These are phyloP conservation scores for Alternaria arbusti DNA, from an alignment of 2,329 filamentous ascomycete genomes.

Conservation along the genomic window DNA sequence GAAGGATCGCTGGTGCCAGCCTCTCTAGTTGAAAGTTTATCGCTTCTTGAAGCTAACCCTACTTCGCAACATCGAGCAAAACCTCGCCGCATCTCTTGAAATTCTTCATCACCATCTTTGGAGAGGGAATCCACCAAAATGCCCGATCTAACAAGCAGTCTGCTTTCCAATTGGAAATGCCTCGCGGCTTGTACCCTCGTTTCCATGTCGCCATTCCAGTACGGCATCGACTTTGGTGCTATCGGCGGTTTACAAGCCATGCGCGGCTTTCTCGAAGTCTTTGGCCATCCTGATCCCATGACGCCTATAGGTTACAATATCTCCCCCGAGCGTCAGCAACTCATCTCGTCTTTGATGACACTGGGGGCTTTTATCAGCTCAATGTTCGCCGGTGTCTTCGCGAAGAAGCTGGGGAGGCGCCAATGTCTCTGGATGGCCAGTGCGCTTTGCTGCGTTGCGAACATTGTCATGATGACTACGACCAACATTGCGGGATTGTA, in stretches of 20 bases:
- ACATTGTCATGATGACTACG: slow-evolving; percentile 62
- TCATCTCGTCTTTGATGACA: slow-evolving; percentile 56
- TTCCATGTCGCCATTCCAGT: slow-evolving; percentile 60
- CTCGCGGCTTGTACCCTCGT: slow-evolving; percentile 57
- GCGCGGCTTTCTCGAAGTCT: slow-evolving; percentile 55
- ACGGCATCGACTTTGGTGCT: slow-evolving; percentile 60
- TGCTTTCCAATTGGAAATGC: slow-evolving; percentile 56
- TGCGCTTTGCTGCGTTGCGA: slow-evolving; percentile 55
- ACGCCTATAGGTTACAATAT: slow-evolving; percentile 55
- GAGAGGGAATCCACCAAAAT: slow-evolving; percentile 22
- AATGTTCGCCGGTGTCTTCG: slow-evolving; percentile 44
- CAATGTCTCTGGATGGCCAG: slow-evolving; percentile 58
- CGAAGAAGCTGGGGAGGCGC: slow-evolving; percentile 49
- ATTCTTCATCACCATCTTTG: not conserved
- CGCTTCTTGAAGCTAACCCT: not conserved
- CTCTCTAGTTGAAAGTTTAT: not conserved
- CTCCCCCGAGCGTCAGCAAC: slow-evolving; percentile 48
- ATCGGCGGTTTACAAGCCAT: slow-evolving; percentile 61
- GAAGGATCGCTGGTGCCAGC: not conserved
- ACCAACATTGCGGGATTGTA: slow-evolving; percentile 61
- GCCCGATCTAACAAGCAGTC: slow-evolving; percentile 30
- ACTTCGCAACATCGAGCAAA: not conserved
- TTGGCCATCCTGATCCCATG: slow-evolving; percentile 37
- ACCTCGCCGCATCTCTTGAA: not conserved
- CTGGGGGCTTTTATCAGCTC: slow-evolving; percentile 55